phyloP scores from a whole-genome alignment of 75 land plant species.

The Selaginella moellendorffii region DNA sequence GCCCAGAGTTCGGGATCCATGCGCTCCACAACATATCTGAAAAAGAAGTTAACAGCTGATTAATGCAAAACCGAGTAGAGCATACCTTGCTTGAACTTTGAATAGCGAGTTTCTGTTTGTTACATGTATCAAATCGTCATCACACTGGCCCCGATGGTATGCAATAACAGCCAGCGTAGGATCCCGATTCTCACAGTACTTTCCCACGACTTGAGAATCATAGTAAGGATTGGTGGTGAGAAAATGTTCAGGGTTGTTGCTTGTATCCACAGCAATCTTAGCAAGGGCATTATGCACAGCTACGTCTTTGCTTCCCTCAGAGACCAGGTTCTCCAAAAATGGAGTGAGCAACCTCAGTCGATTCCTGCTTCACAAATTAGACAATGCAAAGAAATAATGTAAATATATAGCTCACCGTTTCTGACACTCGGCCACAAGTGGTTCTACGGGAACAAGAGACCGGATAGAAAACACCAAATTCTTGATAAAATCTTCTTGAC shows the following conservation, averaged over 20 bases:
- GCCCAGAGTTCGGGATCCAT: slow-evolving; percentile 7
- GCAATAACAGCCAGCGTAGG: slow-evolving; percentile 2
- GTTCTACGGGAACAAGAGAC: slow-evolving; percentile 6
- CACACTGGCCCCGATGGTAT: slow-evolving; percentile 4
- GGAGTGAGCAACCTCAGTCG: background rate
- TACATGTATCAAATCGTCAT: background rate
- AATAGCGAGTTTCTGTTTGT: slow-evolving; percentile 1
- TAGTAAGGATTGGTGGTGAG: background rate
- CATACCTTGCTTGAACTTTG: slow-evolving; percentile 6
- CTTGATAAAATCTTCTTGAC: slow-evolving; percentile 3
- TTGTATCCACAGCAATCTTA: background rate
- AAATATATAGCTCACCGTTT: background rate
- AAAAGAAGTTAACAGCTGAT: background rate
- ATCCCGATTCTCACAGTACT: slow-evolving; percentile 9
- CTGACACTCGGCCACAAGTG: slow-evolving; percentile 1
- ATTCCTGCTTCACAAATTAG: slow-evolving; percentile 8
- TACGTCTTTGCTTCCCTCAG: slow-evolving; percentile 4
- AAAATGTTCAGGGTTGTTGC: slow-evolving; percentile 3
- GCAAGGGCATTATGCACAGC: slow-evolving; percentile 5
- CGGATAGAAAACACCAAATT: background rate
- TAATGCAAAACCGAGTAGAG: no score
- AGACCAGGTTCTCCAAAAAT: slow-evolving; percentile 3
- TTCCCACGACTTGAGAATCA: slow-evolving; percentile 4
- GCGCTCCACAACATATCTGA: slow-evolving; percentile 6
- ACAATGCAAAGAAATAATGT: background rate